Percentiles rank a stretch among this genome's conserved stretches.
These are phyloP conservation scores for Parmales sp. DNA, from an alignment of 108 stramenopile species.

Conservation along the genomic window DNA sequence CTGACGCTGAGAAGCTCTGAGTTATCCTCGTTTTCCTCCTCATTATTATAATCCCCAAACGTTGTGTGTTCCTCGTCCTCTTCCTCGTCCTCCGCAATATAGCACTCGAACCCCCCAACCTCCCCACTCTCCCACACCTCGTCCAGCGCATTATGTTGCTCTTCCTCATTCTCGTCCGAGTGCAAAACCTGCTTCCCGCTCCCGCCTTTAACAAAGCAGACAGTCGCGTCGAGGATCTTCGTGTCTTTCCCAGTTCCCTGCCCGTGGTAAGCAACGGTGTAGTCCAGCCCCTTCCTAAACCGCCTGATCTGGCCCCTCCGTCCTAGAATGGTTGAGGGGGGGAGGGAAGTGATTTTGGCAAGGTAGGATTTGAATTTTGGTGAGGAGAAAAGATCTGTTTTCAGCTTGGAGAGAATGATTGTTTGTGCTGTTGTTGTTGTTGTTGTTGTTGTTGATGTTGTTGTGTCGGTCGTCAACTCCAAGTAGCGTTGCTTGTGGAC, in stretches of 20 bases:
- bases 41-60: neutral
- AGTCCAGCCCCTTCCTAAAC: conserved; percentile 91
- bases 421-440: conserved; percentile 4
- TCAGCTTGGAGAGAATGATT: conserved; percentile 11
- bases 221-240: conserved; percentile 73
- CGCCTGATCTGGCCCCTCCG: conserved; percentile 60
- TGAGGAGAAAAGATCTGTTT: too few species aligned
- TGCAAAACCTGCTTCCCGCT: conserved; percentile 40
- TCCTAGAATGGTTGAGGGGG: conserved; percentile 38
- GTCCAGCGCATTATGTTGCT: conserved; percentile 36
- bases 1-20: conserved; percentile 81
- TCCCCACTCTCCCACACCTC: conserved; percentile 78
- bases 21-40: conserved; percentile 60
- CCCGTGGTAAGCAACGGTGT: conserved; percentile 90
- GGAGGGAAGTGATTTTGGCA: conserved; percentile 9
- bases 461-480: conserved; percentile 22
- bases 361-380: too few species aligned
- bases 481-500: conserved; percentile 88
- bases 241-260: conserved; percentile 48
- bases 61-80: conserved; percentile 43
- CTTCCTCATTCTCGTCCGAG: conserved; percentile 32
- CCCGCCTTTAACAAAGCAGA: conserved; percentile 53
- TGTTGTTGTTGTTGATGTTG: neutral
- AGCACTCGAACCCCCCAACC: conserved; percentile 88
- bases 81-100: conserved; percentile 79